Conservation (phyloP, 805 yeast species). For the Sungouiella blattae region DNA sequence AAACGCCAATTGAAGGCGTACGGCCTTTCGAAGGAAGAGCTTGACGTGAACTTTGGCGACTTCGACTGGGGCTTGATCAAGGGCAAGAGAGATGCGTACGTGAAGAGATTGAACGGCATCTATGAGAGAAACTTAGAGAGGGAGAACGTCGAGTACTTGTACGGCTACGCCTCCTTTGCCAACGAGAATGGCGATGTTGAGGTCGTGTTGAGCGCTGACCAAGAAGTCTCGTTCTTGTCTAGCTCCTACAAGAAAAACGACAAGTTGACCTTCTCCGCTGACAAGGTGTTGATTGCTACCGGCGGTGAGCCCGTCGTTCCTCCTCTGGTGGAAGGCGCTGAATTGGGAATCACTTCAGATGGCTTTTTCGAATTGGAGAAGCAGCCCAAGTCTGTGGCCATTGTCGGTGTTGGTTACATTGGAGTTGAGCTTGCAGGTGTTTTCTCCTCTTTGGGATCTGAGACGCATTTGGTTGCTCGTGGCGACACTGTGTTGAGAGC, state of each 20-base stretch:
- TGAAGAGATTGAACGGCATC: slow-evolving; percentile 84
- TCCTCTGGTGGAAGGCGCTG: slow-evolving; percentile 68
- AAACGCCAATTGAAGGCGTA: slow-evolving; percentile 74
- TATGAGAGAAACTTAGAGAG: slow-evolving; percentile 82
- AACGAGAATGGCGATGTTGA: slow-evolving; percentile 67
- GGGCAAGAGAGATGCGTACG: slow-evolving; percentile 87
- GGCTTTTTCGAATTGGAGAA: slow-evolving; percentile 78
- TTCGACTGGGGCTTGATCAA: slow-evolving; percentile 85
- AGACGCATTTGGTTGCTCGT: slow-evolving; percentile 84
- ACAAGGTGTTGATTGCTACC: slow-evolving; percentile 82
- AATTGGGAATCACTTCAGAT: slow-evolving; percentile 81
- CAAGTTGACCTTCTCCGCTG: slow-evolving; percentile 65
- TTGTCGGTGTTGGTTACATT: slow-evolving; percentile 98
- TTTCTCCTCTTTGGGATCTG: slow-evolving; percentile 81
- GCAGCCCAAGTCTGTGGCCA: slow-evolving; percentile 90
- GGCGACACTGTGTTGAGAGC: slow-evolving; percentile 87
- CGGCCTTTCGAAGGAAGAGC: slow-evolving; percentile 63
- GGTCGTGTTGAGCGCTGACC: slow-evolving; percentile 52
- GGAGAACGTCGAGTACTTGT: slow-evolving; percentile 84
- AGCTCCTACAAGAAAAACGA: slow-evolving; percentile 45
- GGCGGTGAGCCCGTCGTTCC: slow-evolving; percentile 87
- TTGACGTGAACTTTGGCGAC: slow-evolving; percentile 44
- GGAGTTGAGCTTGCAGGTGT: slow-evolving; percentile 96
- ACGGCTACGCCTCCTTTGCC: slow-evolving; percentile 81
- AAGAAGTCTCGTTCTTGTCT: slow-evolving; percentile 33